Evolutionary conservation across 176 grass and related monocot species (phyloP).

Genomic region (Cenchrus americanus): DNA sequence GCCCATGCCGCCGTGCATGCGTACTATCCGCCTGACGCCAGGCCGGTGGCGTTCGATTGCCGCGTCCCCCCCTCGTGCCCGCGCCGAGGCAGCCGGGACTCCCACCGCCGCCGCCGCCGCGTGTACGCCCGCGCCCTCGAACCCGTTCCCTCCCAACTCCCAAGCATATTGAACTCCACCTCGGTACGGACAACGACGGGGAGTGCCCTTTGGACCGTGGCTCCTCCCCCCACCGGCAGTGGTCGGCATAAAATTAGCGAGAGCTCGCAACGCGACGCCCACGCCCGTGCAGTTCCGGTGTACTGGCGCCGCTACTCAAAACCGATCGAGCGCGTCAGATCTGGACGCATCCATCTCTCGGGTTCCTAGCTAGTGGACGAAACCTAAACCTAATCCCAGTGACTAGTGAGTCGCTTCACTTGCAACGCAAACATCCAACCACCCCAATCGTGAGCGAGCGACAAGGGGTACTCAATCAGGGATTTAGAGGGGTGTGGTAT

Average conservation of each 20-base stretch:
- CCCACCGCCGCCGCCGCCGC: background rate
- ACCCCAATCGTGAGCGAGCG: background rate
- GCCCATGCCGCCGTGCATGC: background rate
- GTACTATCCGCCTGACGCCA: background rate
- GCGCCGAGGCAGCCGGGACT: background rate
- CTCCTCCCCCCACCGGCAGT: background rate
- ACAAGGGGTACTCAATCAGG: constrained; percentile 6
- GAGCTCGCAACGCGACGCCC: background rate
- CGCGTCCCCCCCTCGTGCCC: constrained; percentile 2
- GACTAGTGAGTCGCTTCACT: background rate
- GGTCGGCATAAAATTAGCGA: background rate
- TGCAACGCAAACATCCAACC: constrained; percentile 29
- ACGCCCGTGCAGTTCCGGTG: background rate
- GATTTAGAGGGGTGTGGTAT: too few species aligned
- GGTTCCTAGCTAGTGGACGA: background rate
- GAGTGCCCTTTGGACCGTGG: background rate
- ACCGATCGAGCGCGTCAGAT: background rate
- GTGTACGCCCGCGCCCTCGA: constrained; percentile 5
- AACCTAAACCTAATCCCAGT: background rate
- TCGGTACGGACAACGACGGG: constrained; percentile 5
- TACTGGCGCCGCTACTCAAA: background rate
- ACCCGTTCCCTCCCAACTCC: background rate
- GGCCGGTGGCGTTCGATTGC: constrained; percentile 36
- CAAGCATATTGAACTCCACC: background rate
- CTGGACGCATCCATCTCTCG: background rate